A percentile compares a stretch with the other conserved stretches of the same genome.
phyloP scores from a whole-genome alignment of 768 basidiomycete species.

The Podaxis sp. region DNA sequence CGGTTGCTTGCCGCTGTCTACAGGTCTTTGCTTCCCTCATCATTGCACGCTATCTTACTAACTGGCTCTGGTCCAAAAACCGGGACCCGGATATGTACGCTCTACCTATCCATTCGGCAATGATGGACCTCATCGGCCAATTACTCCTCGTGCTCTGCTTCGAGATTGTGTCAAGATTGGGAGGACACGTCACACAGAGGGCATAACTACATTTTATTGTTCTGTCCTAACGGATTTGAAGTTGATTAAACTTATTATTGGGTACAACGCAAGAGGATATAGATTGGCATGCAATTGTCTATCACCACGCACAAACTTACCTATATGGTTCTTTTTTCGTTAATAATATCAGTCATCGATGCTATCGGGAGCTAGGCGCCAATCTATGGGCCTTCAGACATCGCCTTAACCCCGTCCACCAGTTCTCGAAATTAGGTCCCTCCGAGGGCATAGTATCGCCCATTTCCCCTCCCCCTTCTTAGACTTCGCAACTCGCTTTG shows the following conservation, averaged over 20 bases:
- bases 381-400: too few relatives aligned
- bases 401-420: too few relatives aligned
- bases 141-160: slow-evolving; percentile 77
- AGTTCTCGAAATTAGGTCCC: too few relatives aligned
- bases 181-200: slow-evolving; percentile 30
- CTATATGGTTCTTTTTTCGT: too few relatives aligned
- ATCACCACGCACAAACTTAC: too few relatives aligned
- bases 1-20: background rate
- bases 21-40: slow-evolving; percentile 73
- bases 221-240: background rate
- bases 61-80: slow-evolving; percentile 73
- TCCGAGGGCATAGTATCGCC: too few relatives aligned
- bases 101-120: slow-evolving; percentile 86
- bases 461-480: too few relatives aligned
- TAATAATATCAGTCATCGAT: too few relatives aligned
- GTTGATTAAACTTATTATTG: background rate
- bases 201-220: slow-evolving; percentile 12
- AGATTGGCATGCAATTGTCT: too few relatives aligned
- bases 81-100: slow-evolving; percentile 93
- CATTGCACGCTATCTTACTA: slow-evolving; percentile 65
- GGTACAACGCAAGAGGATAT: background rate
- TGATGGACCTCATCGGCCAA: slow-evolving; percentile 86
- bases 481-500: too few relatives aligned
- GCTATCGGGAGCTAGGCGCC: too few relatives aligned
- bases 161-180: slow-evolving; percentile 55